A percentile compares a stretch with the other conserved stretches of the same genome.
Evolutionary conservation across 306 rosid species (phyloP).

Genomic region (Cercis canadensis): DNA sequence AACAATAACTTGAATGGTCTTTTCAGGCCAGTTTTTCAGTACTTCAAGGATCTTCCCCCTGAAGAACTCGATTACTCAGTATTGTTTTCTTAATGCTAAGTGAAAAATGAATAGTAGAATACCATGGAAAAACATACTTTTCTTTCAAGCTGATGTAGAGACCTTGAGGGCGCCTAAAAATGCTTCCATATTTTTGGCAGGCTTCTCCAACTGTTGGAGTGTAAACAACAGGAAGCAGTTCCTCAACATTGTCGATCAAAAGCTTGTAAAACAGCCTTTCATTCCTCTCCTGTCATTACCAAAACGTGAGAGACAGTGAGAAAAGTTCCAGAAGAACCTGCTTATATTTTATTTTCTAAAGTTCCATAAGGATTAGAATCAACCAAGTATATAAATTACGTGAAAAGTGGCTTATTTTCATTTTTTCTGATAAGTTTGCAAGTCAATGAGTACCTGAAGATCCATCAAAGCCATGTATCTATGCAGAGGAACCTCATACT

Average conservation of each 20-base stretch:
- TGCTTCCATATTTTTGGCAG: slow-evolving; percentile 96
- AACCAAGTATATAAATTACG: no score
- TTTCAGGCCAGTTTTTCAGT: slow-evolving; percentile 92
- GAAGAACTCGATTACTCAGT: slow-evolving; percentile 41
- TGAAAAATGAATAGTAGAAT: not conserved
- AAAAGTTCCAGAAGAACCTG: not conserved
- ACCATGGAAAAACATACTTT: slow-evolving; percentile 52
- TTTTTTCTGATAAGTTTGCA: not conserved
- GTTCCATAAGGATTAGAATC: no score
- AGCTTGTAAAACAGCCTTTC: slow-evolving; percentile 92
- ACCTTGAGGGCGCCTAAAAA: slow-evolving; percentile 93
- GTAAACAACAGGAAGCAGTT: slow-evolving; percentile 91
- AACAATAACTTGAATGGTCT: slow-evolving; percentile 87
- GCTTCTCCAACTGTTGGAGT: slow-evolving; percentile 99
- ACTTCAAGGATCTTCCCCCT: slow-evolving; percentile 96
- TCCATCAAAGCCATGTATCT: slow-evolving; percentile 94
- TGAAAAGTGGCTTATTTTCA: not conserved
- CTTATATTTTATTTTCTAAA: not conserved
- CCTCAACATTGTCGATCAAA: slow-evolving; percentile 88
- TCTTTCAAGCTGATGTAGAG: slow-evolving; percentile 91
- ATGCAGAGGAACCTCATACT: slow-evolving; percentile 90
- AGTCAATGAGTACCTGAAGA: slow-evolving; percentile 74
- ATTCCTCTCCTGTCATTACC: slow-evolving; percentile 79
- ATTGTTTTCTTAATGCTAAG: slow-evolving; percentile 32
- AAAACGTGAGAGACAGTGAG: slow-evolving; percentile 32